Base-by-base conservation (phyloP, 2,329 filamentous ascomycete species). In the Arthrinium puccinioides region DNA sequence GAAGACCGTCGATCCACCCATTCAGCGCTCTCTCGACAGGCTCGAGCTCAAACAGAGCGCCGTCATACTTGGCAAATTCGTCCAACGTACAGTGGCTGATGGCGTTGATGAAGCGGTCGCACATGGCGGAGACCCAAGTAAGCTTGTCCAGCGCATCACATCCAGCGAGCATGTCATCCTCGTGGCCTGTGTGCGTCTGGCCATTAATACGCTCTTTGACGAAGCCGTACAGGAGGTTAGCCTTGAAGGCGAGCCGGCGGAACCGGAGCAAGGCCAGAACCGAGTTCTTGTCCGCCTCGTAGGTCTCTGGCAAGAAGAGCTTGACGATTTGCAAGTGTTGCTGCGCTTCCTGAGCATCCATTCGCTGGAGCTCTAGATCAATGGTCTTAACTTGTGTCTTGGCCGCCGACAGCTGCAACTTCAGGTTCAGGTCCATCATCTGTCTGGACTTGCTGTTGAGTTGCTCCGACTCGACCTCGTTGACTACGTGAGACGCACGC, bases 371-470 rank as follows among this genome's bases (percentile, higher is more conserved):
- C 57, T 97, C 89, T 21, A 96, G 71, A 48, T 96, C 89, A 44
- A 98, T 94, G 0, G 88, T 88, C 66, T 95, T 97, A 53, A 87
- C 82, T 58, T 95, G 90, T 3, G 90, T 84, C 66, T 95, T 95
- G 27, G 87, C 77, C 9, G 88, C 88, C 10, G 88, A 94, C 39
- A 85, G 76, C 54, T 95, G 90, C 29, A 98, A 74, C 63, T 94
- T 94, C 74, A 90, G 77, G 60, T 97, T 97, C 31, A 98, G 74
- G 53, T 98, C 90, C 77, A 95, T 85, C 83, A 98, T 94, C 37
- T 90, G 88, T 44, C 88, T 79, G 30, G 90, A 94, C 44, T 87
- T 84, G 51, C 78, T 85, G 46, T 82, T 89, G 38, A 97, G 76
- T 58, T 97, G 87, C 56, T 89, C 88, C 1, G 90, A 88, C 58